phyloP scores from a whole-genome alignment of 352 stramenopile species.

The Plasmopara viticola region DNA sequence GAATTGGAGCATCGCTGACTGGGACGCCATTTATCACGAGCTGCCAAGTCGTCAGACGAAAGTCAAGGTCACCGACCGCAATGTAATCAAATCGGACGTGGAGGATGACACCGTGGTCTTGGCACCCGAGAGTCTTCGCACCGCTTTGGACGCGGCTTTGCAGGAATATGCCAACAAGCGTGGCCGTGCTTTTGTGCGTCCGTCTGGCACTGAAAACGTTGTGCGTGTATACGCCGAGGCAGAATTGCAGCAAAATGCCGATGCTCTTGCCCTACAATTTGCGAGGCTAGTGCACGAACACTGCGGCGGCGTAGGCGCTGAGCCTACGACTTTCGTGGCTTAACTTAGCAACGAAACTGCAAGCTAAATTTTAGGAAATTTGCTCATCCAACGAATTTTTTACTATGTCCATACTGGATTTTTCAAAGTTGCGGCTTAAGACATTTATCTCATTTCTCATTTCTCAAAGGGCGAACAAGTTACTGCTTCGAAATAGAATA shows the following conservation, averaged over 20 bases:
- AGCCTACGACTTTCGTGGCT: slow-evolving; percentile 61
- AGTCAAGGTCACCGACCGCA: slow-evolving; percentile 70
- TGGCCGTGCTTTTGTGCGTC: slow-evolving; percentile 90
- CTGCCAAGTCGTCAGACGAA: slow-evolving; percentile 90
- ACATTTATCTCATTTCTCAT: not conserved
- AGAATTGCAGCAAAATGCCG: slow-evolving; percentile 81
- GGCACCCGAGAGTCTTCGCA: slow-evolving; percentile 49
- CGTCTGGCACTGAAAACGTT: slow-evolving; percentile 97
- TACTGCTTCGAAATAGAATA: not conserved
- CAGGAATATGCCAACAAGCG: slow-evolving; percentile 55
- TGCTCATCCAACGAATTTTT: not conserved
- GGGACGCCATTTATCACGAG: slow-evolving; percentile 93
- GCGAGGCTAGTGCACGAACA: slow-evolving; percentile 75
- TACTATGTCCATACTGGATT: not conserved
- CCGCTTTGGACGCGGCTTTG: slow-evolving; percentile 44
- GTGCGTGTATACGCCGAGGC: slow-evolving; percentile 98
- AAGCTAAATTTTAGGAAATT: not conserved
- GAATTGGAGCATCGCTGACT: slow-evolving; percentile 87
- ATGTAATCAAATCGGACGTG: slow-evolving; percentile 49
- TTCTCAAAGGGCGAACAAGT: not conserved
- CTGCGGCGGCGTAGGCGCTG: slow-evolving; percentile 58
- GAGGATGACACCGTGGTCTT: slow-evolving; percentile 68
- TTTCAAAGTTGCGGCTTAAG: not conserved
- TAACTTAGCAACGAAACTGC: slow-evolving; percentile 16
- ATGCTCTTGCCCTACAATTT: slow-evolving; percentile 85